phyloP scores from a whole-genome alignment of 495 filamentous ascomycete genomes.

The Penicillium daleae region DNA sequence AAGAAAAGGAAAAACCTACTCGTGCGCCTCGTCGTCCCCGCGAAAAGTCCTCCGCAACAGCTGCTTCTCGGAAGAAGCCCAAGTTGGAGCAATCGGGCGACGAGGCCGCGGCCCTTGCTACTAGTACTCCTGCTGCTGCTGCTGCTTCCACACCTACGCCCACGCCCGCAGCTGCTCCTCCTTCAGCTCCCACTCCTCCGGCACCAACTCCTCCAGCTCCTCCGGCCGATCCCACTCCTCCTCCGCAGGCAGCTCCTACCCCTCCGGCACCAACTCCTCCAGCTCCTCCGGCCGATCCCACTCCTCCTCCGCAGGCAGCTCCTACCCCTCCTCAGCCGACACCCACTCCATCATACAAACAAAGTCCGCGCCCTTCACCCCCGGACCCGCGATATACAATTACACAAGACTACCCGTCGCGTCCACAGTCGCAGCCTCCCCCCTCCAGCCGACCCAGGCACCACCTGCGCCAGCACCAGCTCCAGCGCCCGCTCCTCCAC shows the following conservation, averaged over 20 bases:
- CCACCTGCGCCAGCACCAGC: conserved; percentile 13
- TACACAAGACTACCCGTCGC: conserved; percentile 23
- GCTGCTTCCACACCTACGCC: conserved; percentile 17
- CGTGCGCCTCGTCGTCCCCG: conserved; percentile 43
- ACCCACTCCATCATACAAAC: conserved; percentile 22
- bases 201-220: conserved; percentile 20
- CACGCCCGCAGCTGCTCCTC: conserved; percentile 11
- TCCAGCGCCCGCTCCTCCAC: conserved; percentile 15
- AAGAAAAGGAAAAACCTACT: conserved; percentile 40
- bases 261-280: conserved; percentile 23
- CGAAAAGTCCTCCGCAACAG: conserved; percentile 41
- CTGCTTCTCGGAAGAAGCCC: conserved; percentile 50
- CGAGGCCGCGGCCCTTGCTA: conserved; percentile 5
- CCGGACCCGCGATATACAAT: conserved; percentile 16
- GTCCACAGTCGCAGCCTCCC: conserved; percentile 47
- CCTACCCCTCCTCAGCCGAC: conserved; percentile 29
- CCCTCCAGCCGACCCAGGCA: conserved; percentile 32
- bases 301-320: conserved; percentile 20
- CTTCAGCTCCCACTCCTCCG: neutral
- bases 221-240: conserved; percentile 24
- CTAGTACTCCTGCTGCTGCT: conserved; percentile 15
- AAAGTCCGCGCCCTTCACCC: conserved; percentile 29
- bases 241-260: conserved; percentile 16
- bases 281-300: conserved; percentile 22
- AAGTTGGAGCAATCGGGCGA: conserved; percentile 44